Percentiles rank a stretch among this genome's conserved stretches.
These are phyloP conservation scores for Pelargonium myrrhifolium DNA, from an alignment of 441 rosid genomes.

Conservation along the genomic window DNA sequence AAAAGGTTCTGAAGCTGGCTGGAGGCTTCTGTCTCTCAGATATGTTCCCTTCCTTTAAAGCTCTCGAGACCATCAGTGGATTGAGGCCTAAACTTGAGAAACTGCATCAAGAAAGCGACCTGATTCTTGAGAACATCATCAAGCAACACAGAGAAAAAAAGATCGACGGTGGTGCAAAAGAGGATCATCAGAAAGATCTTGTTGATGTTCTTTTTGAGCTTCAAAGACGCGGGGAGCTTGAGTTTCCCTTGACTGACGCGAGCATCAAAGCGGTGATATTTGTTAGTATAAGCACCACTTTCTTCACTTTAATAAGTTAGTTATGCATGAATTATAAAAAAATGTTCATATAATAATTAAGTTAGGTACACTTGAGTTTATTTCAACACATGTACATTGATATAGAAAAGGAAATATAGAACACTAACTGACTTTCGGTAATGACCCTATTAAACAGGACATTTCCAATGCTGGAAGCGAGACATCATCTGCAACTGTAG, in stretches of 20 bases:
- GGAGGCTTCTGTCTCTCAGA: constrained; percentile 22
- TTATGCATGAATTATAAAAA: too few relatives aligned
- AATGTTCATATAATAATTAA: too few relatives aligned
- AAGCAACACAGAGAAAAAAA: constrained; percentile 15
- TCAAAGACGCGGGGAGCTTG: constrained; percentile 6
- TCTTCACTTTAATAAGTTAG: too few relatives aligned
- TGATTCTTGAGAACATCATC: constrained; percentile 22
- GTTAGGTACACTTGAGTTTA: too few relatives aligned
- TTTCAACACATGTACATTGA: too few relatives aligned
- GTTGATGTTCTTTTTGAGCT: constrained; percentile 21
- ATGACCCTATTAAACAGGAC: too few relatives aligned
- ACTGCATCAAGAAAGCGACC: constrained; percentile 15
- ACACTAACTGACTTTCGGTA: too few relatives aligned
- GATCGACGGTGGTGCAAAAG: too few relatives aligned
- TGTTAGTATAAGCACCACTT: neutral
- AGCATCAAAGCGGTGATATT: constrained; percentile 21
- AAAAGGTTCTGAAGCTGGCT: neutral
- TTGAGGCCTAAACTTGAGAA: constrained; percentile 8
- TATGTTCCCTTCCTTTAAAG: constrained; percentile 25
- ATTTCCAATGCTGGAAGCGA: neutral
- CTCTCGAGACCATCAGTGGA: constrained; percentile 23
- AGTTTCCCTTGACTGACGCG: constrained; percentile 3
- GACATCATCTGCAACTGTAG: neutral
- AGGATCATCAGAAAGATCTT: constrained; percentile 11
- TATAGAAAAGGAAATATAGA: neutral